Conservation (phyloP, 1,284 basidiomycete genomes). For the Tremellales sp. region DNA sequence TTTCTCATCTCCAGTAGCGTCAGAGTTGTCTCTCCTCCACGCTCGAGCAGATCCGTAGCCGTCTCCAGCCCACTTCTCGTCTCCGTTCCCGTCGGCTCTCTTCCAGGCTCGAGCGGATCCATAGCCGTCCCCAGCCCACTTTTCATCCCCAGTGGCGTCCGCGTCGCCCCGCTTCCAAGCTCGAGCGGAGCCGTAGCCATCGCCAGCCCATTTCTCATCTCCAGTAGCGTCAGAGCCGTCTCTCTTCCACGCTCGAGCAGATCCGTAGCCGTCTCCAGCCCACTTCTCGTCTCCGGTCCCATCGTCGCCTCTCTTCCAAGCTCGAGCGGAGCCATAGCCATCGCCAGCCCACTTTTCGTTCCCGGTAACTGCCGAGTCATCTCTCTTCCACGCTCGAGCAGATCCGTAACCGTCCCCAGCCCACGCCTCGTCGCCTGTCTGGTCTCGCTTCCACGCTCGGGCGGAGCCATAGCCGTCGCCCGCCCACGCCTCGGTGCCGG, state of each 20-base stretch:
- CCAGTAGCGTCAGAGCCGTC: too few species aligned
- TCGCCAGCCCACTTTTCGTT: background rate
- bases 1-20: too few species aligned
- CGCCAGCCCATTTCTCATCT: too few species aligned
- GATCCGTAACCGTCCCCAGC: background rate
- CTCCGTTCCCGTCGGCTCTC: constrained; percentile 1
- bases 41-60: too few species aligned
- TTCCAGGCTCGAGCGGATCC: constrained; percentile 1
- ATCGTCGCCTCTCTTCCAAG: constrained; percentile 7
- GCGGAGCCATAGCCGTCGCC: background rate
- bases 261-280: background rate
- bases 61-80: too few species aligned
- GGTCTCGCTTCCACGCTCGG: constrained; percentile 1
- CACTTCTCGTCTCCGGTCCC: background rate
- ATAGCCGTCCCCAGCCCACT: background rate
- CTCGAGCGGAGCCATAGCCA: background rate
- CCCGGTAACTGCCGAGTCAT: too few species aligned
- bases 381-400: too few species aligned
- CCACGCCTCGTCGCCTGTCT: background rate
- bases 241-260: too few species aligned
- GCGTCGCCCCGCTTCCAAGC: constrained; percentile 7
- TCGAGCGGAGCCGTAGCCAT: background rate
- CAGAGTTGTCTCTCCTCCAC: too few species aligned
- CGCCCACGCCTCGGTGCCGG: background rate
- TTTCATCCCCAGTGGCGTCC: background rate